Base-by-base conservation (phyloP, 768 basidiomycete species). In the Podaxis sp. region DNA sequence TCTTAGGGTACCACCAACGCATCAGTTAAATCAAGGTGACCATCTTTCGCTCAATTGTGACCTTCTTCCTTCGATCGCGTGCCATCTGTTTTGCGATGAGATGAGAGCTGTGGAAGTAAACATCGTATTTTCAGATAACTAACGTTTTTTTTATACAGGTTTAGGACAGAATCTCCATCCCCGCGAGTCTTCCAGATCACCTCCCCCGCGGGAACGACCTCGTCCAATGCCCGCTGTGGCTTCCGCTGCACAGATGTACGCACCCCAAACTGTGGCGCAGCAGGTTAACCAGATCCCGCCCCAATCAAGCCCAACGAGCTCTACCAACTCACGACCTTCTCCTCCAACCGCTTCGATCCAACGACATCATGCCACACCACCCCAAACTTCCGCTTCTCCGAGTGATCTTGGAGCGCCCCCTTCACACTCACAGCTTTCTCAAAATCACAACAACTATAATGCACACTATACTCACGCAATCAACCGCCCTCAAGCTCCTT, bases 401-500 rank as follows among this genome's bases (percentile, higher is more conserved):
- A 51, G 30, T 15, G 61, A 63, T 44, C 54, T 40, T 26, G 54
- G 61, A 30, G 46, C 39, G 24, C 22, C 54, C 38, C 70, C 73
- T 36, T 75, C 75, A 15, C 76, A 75, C 30, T 74, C 76, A 52
- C 74, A 73, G 24, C 62, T 67, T 30, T 71, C 71, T 1, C 75
- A 75, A 55, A 76, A 77, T 53, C 69, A 72, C 36, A 63, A 72
- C 57, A 75, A 73, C 64, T 64, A 73, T 55, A 75, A 71, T 65
- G 73, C 82, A 53, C 84, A 84, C 39, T 87, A 87, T 61, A 82
- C 88, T n/a, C 86, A 89, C 9, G 84, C 88, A 1, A 80, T 87
- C 55, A 82, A 82, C 69, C 86, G 87, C 52, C 78, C 79, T 5
- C 75, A 83, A 0, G 79, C 82, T 3, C 80, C 83, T 11, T 82